Percentiles rank a stretch among this genome's conserved stretches.
phyloP scores from a whole-genome alignment of 1,284 basidiomycete genomes.

The Melampsora abietis-canadensis region DNA sequence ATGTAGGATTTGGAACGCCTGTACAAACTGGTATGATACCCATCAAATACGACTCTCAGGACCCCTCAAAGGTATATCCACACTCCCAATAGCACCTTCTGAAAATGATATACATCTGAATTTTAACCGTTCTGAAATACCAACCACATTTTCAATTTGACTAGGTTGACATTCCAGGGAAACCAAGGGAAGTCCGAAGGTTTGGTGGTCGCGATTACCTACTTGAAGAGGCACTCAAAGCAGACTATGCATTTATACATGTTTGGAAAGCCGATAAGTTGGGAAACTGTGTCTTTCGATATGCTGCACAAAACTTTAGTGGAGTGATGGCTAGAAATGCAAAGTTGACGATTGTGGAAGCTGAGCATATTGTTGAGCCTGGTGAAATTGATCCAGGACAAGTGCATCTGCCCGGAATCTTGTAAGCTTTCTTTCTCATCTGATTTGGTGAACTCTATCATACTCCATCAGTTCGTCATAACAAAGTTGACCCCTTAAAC shows the following conservation, averaged over 20 bases:
- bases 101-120: neutral
- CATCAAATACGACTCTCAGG: slow-evolving; percentile 51
- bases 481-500: slow-evolving; percentile 14
- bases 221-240: slow-evolving; percentile 79
- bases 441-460: neutral
- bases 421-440: slow-evolving; percentile 31
- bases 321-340: slow-evolving; percentile 84
- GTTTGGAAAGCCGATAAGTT: slow-evolving; percentile 92
- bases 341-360: slow-evolving; percentile 86
- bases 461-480: slow-evolving; percentile 46
- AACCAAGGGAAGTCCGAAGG: slow-evolving; percentile 68
- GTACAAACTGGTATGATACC: slow-evolving; percentile 55
- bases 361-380: slow-evolving; percentile 84
- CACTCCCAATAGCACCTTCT: neutral
- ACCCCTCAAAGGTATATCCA: slow-evolving; percentile 33
- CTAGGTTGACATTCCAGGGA: slow-evolving; percentile 43
- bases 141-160: neutral
- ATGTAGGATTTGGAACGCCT: slow-evolving; percentile 51
- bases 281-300: slow-evolving; percentile 58
- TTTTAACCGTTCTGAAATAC: neutral
- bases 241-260: slow-evolving; percentile 70
- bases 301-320: slow-evolving; percentile 83
- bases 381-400: slow-evolving; percentile 78
- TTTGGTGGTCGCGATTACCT: slow-evolving; percentile 80
- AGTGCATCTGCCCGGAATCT: slow-evolving; percentile 59